Percentiles rank a stretch among this genome's conserved stretches.
These are phyloP conservation scores for Gnomoniopsis smithogilvyi DNA, from an alignment of 2,329 filamentous ascomycete genomes.

Conservation along the genomic window DNA sequence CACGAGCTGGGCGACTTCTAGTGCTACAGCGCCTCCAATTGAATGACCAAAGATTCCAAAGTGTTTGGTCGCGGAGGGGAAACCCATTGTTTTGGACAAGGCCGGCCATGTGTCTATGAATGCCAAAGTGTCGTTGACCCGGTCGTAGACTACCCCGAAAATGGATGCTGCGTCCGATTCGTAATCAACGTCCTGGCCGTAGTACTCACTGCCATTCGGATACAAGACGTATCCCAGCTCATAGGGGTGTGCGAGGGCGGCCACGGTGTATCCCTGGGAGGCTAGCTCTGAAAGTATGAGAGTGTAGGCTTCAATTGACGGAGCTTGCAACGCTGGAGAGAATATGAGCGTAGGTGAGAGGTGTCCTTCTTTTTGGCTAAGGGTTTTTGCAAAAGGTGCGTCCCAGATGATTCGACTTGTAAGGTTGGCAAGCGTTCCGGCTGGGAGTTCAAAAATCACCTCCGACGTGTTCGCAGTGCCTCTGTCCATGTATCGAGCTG, in stretches of 20 bases:
- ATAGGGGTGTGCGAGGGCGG: constrained; percentile 13
- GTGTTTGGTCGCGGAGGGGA: constrained; percentile 2
- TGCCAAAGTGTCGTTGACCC: constrained; percentile 10
- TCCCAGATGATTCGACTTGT: background rate
- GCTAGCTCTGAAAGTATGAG: constrained; percentile 12
- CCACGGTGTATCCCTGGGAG: constrained; percentile 7
- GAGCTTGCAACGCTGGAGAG: background rate
- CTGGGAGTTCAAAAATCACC: background rate
- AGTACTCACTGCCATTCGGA: constrained; percentile 6
- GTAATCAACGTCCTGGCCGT: background rate
- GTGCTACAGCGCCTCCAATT: constrained; percentile 7
- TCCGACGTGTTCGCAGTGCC: background rate
- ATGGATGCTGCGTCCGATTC: background rate
- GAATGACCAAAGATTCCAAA: constrained; percentile 14
- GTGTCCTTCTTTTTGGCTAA: background rate
- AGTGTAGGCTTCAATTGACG: constrained; percentile 7
- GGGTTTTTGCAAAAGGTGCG: background rate
- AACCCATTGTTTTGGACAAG: background rate
- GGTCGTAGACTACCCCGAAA: background rate
- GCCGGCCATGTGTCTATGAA: constrained; percentile 10
- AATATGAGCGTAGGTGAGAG: background rate
- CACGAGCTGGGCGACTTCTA: constrained; percentile 2
- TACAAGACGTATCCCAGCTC: constrained; percentile 13
- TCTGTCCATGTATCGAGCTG: background rate
- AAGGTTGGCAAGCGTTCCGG: background rate